Evolutionary conservation across 148 eudicot genomes (phyloP).

Genomic region (Rhododendron henanense): DNA sequence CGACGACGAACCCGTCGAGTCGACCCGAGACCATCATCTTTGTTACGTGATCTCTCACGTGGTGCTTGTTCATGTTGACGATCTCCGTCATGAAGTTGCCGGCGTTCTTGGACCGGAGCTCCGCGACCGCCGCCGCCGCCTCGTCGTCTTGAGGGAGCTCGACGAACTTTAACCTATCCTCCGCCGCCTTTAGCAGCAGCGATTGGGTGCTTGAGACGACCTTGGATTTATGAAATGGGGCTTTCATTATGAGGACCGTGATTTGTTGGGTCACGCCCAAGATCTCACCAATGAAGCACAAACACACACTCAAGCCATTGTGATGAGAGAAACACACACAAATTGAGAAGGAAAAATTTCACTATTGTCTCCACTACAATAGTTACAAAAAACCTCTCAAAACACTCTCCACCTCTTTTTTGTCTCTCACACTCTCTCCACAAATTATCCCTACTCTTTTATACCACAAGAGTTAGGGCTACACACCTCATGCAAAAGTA

Average conservation of each 20-base stretch:
- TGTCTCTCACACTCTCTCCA: too few species aligned
- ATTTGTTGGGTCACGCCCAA: too few species aligned
- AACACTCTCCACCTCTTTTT: too few species aligned
- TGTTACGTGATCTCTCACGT: background rate
- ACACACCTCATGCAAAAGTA: too few species aligned
- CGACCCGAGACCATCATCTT: background rate
- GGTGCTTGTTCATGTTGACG: conserved; percentile 6
- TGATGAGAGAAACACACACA: too few species aligned
- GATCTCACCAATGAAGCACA: too few species aligned
- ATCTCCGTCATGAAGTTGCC: background rate
- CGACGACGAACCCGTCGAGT: conserved; percentile 24
- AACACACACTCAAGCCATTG: too few species aligned
- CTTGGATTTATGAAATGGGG: conserved; percentile 5
- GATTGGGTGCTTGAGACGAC: conserved; percentile 8
- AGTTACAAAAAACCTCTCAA: too few species aligned
- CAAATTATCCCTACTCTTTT: too few species aligned
- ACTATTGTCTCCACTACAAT: too few species aligned
- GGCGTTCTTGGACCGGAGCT: background rate
- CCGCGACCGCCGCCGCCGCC: background rate
- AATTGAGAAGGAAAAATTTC: too few species aligned
- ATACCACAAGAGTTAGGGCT: too few species aligned
- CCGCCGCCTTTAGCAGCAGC: background rate
- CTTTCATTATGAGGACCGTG: conserved; percentile 22
- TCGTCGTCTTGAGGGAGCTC: background rate
- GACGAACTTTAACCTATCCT: background rate